phyloP scores from a whole-genome alignment of 2,329 filamentous ascomycete genomes.

The Aspergillus quadricinctus region DNA sequence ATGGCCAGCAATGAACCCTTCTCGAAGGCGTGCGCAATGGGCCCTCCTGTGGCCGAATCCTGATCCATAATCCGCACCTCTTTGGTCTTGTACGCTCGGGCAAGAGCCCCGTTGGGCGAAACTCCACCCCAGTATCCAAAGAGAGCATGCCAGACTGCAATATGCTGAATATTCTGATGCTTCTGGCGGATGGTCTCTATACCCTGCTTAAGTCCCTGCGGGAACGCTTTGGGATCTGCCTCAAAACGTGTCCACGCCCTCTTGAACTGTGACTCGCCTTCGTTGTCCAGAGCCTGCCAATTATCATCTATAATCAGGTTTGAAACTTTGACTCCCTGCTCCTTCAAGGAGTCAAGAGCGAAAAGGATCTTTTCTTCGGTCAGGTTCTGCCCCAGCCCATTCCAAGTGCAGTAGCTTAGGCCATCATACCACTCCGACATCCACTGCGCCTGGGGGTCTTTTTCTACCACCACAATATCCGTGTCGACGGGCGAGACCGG shows the following conservation, averaged over 20 bases:
- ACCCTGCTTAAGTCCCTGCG: constrained; percentile 69
- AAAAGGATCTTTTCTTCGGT: constrained; percentile 74
- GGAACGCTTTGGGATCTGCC: constrained; percentile 74
- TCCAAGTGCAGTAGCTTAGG: constrained; percentile 95
- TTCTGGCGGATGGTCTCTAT: constrained; percentile 64
- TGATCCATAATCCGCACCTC: constrained; percentile 53
- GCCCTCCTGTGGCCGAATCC: constrained; percentile 50
- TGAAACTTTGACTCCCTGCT: constrained; percentile 69
- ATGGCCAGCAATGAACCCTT: constrained; percentile 64
- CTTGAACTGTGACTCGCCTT: constrained; percentile 49
- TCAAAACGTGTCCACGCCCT: constrained; percentile 76
- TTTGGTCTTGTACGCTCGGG: constrained; percentile 71
- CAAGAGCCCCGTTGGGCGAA: constrained; percentile 67
- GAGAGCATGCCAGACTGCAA: constrained; percentile 93
- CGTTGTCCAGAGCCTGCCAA: constrained; percentile 73
- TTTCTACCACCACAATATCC: constrained; percentile 43
- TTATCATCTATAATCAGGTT: constrained; percentile 96
- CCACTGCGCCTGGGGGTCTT: constrained; percentile 53
- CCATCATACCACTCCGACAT: constrained; percentile 88
- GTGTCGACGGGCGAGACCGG: constrained; percentile 32
- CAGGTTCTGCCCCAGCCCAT: constrained; percentile 77
- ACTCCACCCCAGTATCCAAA: constrained; percentile 89
- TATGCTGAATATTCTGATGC: constrained; percentile 70
- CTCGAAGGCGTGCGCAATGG: constrained; percentile 20
- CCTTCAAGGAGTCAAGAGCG: constrained; percentile 67